These are phyloP conservation scores for Pinus tabuliformis DNA, from an alignment of 75 land plant species.

Conservation along the genomic window DNA sequence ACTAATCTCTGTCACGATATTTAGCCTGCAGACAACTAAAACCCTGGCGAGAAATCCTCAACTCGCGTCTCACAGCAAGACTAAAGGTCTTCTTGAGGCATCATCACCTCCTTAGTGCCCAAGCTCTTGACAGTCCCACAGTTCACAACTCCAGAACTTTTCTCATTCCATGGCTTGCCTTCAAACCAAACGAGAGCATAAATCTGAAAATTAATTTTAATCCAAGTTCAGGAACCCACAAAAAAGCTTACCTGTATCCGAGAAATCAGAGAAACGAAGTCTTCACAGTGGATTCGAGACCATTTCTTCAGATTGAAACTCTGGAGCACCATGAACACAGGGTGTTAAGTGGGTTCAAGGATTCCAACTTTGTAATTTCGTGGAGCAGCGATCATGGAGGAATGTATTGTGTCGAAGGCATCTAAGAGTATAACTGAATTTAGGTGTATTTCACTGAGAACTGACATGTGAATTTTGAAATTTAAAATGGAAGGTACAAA, in stretches of 20 bases:
- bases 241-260: too few relatives aligned
- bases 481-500: too few relatives aligned
- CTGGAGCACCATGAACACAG: too few relatives aligned
- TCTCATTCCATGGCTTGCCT: background rate
- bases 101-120: background rate
- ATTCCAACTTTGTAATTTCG: background rate
- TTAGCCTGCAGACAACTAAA: background rate
- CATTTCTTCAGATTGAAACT: too few relatives aligned
- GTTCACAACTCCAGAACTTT: background rate
- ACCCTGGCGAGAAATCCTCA: background rate
- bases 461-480: too few relatives aligned
- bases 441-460: too few relatives aligned
- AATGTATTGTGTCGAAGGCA: too few relatives aligned
- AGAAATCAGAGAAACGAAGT: too few relatives aligned
- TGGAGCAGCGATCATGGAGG: too few relatives aligned
- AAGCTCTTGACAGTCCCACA: background rate
- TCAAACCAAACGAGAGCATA: background rate
- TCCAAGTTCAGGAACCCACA: background rate
- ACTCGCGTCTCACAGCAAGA: background rate
- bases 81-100: background rate
- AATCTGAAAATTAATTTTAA: background rate
- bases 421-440: too few relatives aligned
- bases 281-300: too few relatives aligned
- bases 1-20: background rate
- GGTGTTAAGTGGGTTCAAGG: background rate